Conservation (phyloP, 352 stramenopile species). For the Phytophthora palmivora region DNA sequence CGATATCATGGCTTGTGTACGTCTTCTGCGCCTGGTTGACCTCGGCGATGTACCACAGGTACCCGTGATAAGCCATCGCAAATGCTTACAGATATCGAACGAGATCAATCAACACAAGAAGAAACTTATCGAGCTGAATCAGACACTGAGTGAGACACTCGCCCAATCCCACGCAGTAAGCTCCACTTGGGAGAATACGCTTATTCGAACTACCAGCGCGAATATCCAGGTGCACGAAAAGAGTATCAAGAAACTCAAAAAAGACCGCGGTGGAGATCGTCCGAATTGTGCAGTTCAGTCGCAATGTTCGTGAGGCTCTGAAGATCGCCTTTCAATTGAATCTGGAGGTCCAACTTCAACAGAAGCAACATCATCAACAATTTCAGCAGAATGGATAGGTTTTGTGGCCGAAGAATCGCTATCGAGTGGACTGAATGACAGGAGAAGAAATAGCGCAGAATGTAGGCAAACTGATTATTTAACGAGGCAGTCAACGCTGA, state of each 20-base stretch:
- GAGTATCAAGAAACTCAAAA: slow-evolving; percentile 45
- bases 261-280: slow-evolving; percentile 71
- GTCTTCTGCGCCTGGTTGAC: slow-evolving; percentile 52
- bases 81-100: slow-evolving; percentile 59
- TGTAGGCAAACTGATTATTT: slow-evolving; percentile 49
- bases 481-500: slow-evolving; percentile 23
- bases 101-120: slow-evolving; percentile 54
- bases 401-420: slow-evolving; percentile 1
- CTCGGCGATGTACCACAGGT: slow-evolving; percentile 75
- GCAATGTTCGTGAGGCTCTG: slow-evolving; percentile 52
- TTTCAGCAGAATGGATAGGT: slow-evolving; percentile 27
- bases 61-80: slow-evolving; percentile 54
- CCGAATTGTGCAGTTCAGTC: slow-evolving; percentile 76
- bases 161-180: slow-evolving; percentile 37
- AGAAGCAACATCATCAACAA: slow-evolving; percentile 35
- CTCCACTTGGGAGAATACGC: slow-evolving; percentile 45
- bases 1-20: slow-evolving; percentile 62
- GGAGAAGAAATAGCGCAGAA: slow-evolving; percentile 5
- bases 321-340: slow-evolving; percentile 48
- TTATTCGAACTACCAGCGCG: slow-evolving; percentile 50
- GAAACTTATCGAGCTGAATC: slow-evolving; percentile 45
- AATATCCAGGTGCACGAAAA: slow-evolving; percentile 57
- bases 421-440: background rate
- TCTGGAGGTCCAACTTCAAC: slow-evolving; percentile 38
- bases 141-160: slow-evolving; percentile 50